phyloP scores from a whole-genome alignment of 331 rosid genomes.

The Quercus tomentella region DNA sequence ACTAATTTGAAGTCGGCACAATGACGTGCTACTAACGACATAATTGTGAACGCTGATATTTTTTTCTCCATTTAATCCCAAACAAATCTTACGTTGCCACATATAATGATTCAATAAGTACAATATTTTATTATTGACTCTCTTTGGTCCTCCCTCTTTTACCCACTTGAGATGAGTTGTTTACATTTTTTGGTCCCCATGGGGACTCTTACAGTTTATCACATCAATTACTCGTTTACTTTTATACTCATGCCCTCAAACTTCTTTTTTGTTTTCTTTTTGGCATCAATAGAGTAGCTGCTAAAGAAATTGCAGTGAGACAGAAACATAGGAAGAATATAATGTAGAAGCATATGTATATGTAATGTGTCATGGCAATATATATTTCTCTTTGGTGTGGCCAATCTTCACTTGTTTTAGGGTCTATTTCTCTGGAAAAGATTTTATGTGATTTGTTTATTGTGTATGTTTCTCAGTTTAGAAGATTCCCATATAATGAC shows the following conservation, averaged over 20 bases:
- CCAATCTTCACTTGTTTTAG: no score
- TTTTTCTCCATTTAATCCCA: constrained; percentile 11
- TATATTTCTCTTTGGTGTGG: no score
- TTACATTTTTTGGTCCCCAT: constrained; percentile 24
- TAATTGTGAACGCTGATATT: constrained; percentile 37
- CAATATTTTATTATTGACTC: constrained; percentile 34
- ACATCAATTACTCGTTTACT: constrained; percentile 31
- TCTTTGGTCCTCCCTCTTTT: constrained; percentile 9
- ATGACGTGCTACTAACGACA: constrained; percentile 49
- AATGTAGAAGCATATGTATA: background rate
- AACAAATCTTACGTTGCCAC: constrained; percentile 26
- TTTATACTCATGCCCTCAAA: constrained; percentile 21
- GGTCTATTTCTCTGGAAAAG: constrained; percentile 7
- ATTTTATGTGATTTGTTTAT: constrained; percentile 11
- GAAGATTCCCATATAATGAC: constrained; percentile 23
- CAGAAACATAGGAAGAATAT: constrained; percentile 29
- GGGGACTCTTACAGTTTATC: constrained; percentile 18
- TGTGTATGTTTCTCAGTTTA: background rate
- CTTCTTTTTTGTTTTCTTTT: constrained; percentile 48
- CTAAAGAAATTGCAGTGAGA: constrained; percentile 22
- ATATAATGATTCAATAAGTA: constrained; percentile 15
- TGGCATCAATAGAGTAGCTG: constrained; percentile 24
- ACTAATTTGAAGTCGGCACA: constrained; percentile 43
- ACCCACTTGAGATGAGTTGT: constrained; percentile 7
- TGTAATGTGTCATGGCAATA: no score